Conservation (phyloP, 208 protist species). For the Trypanosoma melophagium region DNA sequence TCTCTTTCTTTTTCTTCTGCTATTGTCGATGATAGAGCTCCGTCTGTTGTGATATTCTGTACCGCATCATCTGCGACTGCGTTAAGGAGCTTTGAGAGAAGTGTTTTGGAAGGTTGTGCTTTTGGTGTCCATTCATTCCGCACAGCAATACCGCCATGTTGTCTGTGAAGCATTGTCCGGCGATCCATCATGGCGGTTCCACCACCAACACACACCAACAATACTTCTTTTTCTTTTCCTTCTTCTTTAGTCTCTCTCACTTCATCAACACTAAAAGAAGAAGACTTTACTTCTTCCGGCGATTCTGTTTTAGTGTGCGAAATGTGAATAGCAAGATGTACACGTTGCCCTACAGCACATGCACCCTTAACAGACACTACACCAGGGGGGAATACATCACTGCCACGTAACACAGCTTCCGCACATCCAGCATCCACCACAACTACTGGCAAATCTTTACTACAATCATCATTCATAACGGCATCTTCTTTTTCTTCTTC, state of each 20-base stretch:
- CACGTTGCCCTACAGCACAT: slow-evolving; percentile 31
- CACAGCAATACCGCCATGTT: slow-evolving; percentile 33
- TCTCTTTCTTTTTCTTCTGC: no score
- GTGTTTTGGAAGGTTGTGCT: slow-evolving; percentile 38
- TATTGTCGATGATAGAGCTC: no score
- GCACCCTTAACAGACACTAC: slow-evolving; percentile 34
- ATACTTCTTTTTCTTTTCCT: no score
- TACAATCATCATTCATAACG: background rate
- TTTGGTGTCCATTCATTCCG: slow-evolving; percentile 39
- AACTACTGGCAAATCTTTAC: slow-evolving; percentile 25
- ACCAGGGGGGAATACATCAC: slow-evolving; percentile 81
- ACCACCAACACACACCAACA: slow-evolving; percentile 35
- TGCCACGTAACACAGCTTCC: slow-evolving; percentile 87
- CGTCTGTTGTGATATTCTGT: background rate
- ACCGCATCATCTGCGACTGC: background rate
- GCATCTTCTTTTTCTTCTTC: background rate
- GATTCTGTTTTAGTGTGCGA: background rate
- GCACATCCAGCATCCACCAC: slow-evolving; percentile 78
- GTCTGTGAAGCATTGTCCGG: slow-evolving; percentile 24
- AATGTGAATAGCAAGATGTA: slow-evolving; percentile 36
- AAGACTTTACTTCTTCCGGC: no score
- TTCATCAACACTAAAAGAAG: background rate
- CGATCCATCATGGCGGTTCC: slow-evolving; percentile 39
- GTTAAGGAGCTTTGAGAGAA: slow-evolving; percentile 19
- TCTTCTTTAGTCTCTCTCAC: background rate